These are phyloP conservation scores for Leccinum longicurvipes DNA, from an alignment of 768 basidiomycete genomes.

Conservation along the genomic window DNA sequence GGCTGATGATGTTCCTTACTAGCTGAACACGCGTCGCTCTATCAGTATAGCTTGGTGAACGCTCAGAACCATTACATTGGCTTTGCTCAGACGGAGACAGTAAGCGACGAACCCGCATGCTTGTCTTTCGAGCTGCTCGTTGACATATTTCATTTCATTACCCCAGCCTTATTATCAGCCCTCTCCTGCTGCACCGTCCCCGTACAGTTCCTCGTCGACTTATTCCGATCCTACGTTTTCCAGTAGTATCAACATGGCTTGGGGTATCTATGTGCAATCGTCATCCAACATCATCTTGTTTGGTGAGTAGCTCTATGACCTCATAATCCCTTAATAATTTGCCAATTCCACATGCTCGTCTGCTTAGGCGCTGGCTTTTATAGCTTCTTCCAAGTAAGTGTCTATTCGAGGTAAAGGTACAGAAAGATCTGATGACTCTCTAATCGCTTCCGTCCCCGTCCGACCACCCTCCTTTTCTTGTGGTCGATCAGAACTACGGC, in stretches of 20 bases:
- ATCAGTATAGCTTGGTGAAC: conserved; percentile 44
- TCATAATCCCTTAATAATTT: conserved; percentile 20
- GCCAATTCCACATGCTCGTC: conserved; percentile 9
- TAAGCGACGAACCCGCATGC: conserved; percentile 6
- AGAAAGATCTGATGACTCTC: background rate
- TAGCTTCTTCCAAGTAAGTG: conserved; percentile 42
- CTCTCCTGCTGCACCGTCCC: conserved; percentile 38
- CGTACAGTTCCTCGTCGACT: conserved; percentile 33
- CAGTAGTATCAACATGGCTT: background rate
- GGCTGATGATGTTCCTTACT: background rate
- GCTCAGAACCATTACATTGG: conserved; percentile 49
- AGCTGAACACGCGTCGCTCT: conserved; percentile 48
- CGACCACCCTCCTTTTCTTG: background rate
- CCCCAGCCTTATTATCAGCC: conserved; percentile 49
- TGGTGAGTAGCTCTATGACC: conserved; percentile 22
- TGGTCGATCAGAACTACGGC: conserved; percentile 33
- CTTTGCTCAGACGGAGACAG: conserved; percentile 51
- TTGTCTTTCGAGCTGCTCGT: background rate
- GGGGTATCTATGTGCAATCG: conserved; percentile 22
- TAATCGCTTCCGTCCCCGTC: background rate
- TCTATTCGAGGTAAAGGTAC: background rate
- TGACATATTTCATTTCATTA: background rate
- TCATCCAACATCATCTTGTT: conserved; percentile 44
- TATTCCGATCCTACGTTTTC: conserved; percentile 40
- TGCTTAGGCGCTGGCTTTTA: conserved; percentile 44